These are phyloP conservation scores for Nitzschia sp. DNA, from an alignment of 108 stramenopile genomes.

Conservation along the genomic window DNA sequence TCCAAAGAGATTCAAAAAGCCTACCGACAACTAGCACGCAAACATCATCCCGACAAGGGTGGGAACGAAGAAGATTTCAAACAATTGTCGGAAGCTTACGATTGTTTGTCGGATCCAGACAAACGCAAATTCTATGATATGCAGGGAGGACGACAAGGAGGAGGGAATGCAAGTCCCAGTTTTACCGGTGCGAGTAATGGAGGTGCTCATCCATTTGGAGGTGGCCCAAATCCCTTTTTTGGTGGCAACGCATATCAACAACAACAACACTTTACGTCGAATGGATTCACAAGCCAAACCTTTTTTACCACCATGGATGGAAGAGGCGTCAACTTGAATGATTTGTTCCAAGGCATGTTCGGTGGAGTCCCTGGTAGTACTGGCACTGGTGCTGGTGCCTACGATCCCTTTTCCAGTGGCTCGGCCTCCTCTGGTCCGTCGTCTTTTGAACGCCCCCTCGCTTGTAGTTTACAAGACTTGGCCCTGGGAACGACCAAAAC, in stretches of 20 bases:
- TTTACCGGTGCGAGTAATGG: neutral
- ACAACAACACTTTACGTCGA: neutral
- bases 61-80: constrained; percentile 80
- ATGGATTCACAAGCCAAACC: constrained; percentile 11
- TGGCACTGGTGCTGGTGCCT: neutral
- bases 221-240: neutral
- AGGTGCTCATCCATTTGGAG: neutral
- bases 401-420: too few species aligned
- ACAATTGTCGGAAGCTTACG: constrained; percentile 92
- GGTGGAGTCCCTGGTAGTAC: constrained; percentile 18
- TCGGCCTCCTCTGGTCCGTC: too few species aligned
- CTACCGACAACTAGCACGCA: constrained; percentile 52
- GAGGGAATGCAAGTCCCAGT: neutral
- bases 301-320: constrained; percentile 12
- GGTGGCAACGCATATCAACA: neutral
- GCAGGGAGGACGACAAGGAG: too few species aligned
- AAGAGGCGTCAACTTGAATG: constrained; percentile 25
- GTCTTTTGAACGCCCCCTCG: constrained; percentile 20
- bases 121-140: constrained; percentile 89
- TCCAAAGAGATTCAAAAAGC: constrained; percentile 76
- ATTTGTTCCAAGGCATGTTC: constrained; percentile 42
- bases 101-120: constrained; percentile 87
- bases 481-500: constrained; percentile 71
- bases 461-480: constrained; percentile 68
- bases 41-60: constrained; percentile 76